Conservation (phyloP, 2,329 filamentous ascomycete species). For the Ceratocystis colombiana region DNA sequence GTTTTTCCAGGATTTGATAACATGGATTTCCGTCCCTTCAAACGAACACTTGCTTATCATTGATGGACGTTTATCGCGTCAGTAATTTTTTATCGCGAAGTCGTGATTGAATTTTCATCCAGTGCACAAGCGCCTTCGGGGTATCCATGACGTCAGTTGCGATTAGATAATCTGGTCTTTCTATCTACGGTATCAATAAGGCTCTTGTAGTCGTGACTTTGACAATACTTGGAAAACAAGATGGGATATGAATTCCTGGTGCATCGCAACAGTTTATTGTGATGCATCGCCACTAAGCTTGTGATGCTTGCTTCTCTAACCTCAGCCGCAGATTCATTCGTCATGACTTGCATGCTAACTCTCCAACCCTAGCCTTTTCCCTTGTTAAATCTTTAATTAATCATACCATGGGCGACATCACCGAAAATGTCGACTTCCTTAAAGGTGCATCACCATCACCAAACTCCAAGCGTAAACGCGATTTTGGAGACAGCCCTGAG, state of each 20-base stretch:
- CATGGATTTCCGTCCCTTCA: neutral
- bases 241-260: neutral
- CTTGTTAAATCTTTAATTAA: neutral
- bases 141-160: neutral
- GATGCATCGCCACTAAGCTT: neutral
- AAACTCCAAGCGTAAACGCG: constrained; percentile 47
- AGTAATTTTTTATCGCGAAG: neutral
- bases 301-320: neutral
- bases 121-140: neutral
- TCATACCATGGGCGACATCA: constrained; percentile 23
- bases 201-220: neutral
- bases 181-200: too few relatives aligned
- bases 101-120: constrained; percentile 8
- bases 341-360: neutral
- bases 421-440: constrained; percentile 19
- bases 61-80: constrained; percentile 15
- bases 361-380: neutral
- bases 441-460: constrained; percentile 33
- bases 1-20: neutral
- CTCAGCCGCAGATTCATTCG: neutral
- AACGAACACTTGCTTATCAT: neutral
- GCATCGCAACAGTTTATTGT: neutral
- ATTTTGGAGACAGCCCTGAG: constrained; percentile 40
- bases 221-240: neutral
- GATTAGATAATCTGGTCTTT: neutral